Evolutionary conservation across 257 asterid species (phyloP), one percentile per base, ranked within the genome.

Genomic region (Phtheirospermum japonicum): DNA sequence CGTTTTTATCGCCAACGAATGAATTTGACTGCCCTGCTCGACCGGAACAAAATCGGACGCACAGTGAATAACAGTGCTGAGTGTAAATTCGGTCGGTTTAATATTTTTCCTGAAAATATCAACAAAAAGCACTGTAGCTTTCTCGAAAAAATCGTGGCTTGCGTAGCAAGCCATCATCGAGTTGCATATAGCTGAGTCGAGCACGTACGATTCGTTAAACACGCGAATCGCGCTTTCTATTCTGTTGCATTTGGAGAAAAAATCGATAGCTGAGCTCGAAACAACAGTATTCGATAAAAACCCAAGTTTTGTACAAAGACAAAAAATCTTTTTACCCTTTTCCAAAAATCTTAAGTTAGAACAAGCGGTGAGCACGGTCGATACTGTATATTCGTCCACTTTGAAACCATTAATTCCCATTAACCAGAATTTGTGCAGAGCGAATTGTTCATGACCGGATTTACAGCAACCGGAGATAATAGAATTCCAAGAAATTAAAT

Each of bases 401-500:
- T 63, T 57, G 62, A 63, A 67, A 45, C 80, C 85, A 11, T 46
- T 28, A 20, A 39, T 71, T 69, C 77, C 61, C 95, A 87, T 87
- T 68, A 65, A 64, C 61, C 20, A 43, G 56, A 80, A 82, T 23
- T 73, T 53, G 17, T 64, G 75, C 7, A 80, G 55, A 40, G 86
- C 85, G 20, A 73, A 63, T 18, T 69, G 59, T 18, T 75, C 82
- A 55, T 55, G 68, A 17, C 87, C 83, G 1, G 82, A 68, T 63
- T 64, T 75, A 72, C 81, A 75, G 68, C 83, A 87, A 26, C 69
- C 82, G 14, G 83, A 87, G 57, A 87, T 87, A 67, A 87, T 40
- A 10, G 95, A 85, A 61, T 87, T 87, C 94, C 94, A 87, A 50
- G 94, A 84, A 68, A 85, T 71, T 9, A 75, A 57, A 69, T 87